phyloP scores from a whole-genome alignment of 257 asterid genomes.

The Salvia hispanica region DNA sequence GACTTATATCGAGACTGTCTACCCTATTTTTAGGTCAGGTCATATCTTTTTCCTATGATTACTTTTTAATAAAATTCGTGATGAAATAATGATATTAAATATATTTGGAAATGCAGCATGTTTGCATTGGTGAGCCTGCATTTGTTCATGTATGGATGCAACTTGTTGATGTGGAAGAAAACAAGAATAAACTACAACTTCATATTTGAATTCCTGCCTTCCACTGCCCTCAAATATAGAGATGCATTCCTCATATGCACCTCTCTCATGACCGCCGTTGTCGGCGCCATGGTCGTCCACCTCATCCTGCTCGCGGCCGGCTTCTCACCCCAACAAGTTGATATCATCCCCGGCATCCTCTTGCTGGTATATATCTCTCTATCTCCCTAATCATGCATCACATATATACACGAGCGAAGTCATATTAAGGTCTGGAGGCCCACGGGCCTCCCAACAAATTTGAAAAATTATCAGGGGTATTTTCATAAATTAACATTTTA shows the following conservation, averaged over 20 bases:
- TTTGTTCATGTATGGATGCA: constrained; percentile 89
- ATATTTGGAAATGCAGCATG: constrained; percentile 59
- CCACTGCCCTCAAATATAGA: constrained; percentile 70
- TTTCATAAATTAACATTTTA: no score
- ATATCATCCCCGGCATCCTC: constrained; percentile 74
- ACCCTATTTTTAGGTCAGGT: constrained; percentile 84
- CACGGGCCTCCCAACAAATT: no score
- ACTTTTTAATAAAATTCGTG: no score
- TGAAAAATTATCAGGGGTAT: no score
- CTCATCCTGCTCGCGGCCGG: constrained; percentile 64
- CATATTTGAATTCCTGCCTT: constrained; percentile 78
- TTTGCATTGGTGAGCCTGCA: constrained; percentile 93
- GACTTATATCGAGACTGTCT: constrained; percentile 73
- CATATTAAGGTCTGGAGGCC: no score
- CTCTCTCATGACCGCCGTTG: constrained; percentile 79
- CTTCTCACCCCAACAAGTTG: constrained; percentile 53
- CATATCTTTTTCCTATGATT: not conserved
- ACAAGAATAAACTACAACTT: constrained; percentile 81
- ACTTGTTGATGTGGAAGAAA: constrained; percentile 81
- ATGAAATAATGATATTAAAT: not conserved
- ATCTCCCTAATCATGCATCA: no score
- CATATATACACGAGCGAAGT: no score
- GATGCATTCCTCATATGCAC: constrained; percentile 91
- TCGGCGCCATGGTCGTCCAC: constrained; percentile 76
- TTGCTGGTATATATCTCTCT: constrained; percentile 46